Evolutionary conservation across 2,329 filamentous ascomycete species (phyloP).

Genomic region (Truncatella angustata): DNA sequence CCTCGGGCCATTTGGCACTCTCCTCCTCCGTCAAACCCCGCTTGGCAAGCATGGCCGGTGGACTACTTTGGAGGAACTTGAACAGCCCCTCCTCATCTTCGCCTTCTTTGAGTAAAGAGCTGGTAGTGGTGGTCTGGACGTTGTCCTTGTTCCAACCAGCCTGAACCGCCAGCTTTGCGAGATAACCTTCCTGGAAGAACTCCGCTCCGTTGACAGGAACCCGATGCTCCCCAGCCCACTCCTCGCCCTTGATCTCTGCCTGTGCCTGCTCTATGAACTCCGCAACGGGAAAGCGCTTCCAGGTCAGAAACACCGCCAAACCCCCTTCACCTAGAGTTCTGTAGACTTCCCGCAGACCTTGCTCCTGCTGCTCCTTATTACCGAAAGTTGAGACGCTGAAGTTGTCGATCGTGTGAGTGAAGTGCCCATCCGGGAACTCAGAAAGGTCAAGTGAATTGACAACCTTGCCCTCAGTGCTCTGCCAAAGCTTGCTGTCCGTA

Average conservation of each 20-base stretch:
- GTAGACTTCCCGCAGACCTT: constrained; percentile 24
- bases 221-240: constrained; percentile 23
- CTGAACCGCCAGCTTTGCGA: constrained; percentile 17
- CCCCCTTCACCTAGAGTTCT: constrained; percentile 28
- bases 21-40: constrained; percentile 22
- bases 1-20: constrained; percentile 18
- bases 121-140: not conserved
- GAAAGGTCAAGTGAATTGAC: constrained; percentile 22
- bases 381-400: constrained; percentile 30
- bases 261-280: constrained; percentile 27
- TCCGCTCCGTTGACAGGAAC: constrained; percentile 24
- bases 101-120: constrained; percentile 12
- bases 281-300: constrained; percentile 22
- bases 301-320: constrained; percentile 22
- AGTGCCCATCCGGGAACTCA: constrained; percentile 13
- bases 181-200: constrained; percentile 21
- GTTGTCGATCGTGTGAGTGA: constrained; percentile 27
- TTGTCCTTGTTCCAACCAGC: constrained; percentile 16
- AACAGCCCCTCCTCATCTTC: constrained; percentile 18
- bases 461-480: constrained; percentile 1
- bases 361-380: constrained; percentile 15
- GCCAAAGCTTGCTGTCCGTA: not conserved
- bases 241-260: constrained; percentile 6
- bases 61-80: constrained; percentile 19
- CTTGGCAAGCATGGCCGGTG: constrained; percentile 17